A percentile compares a stretch with the other conserved stretches of the same genome.
These are phyloP conservation scores for Colletotrichum neosansevieriae DNA, from an alignment of 2,329 filamentous ascomycete species.

Conservation along the genomic window DNA sequence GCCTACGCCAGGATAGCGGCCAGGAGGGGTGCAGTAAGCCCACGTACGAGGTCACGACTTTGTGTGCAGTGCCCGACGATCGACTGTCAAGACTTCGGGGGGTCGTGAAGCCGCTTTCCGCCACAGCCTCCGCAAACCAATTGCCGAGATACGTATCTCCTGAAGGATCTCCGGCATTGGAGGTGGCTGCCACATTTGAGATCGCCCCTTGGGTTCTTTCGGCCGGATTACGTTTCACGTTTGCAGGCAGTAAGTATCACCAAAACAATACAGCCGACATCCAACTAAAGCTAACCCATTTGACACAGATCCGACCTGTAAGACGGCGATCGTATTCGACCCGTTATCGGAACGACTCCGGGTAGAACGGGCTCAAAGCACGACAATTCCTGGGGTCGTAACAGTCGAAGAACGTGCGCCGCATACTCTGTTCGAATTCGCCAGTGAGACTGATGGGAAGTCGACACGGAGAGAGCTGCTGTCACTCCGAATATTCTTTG, in stretches of 20 bases:
- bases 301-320: too few species aligned
- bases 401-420: neutral
- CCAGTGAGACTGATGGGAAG: neutral
- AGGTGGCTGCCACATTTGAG: neutral
- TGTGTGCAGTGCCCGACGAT: neutral
- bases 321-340: neutral
- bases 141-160: neutral
- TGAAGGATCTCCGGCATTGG: neutral
- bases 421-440: neutral
- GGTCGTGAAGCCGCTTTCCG: neutral
- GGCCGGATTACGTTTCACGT: neutral
- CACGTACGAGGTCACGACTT: neutral
- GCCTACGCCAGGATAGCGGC: neutral
- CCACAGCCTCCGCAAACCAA: neutral
- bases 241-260: neutral
- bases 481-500: neutral
- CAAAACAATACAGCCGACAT: too few species aligned
- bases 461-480: neutral
- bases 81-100: neutral
- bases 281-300: too few species aligned
- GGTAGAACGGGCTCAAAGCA: neutral
- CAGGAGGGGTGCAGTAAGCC: neutral
- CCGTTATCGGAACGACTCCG: neutral
- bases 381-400: neutral
- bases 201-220: neutral